phyloP scores from a whole-genome alignment of 1,284 basidiomycete genomes.

The Cystobasidium slooffiae region DNA sequence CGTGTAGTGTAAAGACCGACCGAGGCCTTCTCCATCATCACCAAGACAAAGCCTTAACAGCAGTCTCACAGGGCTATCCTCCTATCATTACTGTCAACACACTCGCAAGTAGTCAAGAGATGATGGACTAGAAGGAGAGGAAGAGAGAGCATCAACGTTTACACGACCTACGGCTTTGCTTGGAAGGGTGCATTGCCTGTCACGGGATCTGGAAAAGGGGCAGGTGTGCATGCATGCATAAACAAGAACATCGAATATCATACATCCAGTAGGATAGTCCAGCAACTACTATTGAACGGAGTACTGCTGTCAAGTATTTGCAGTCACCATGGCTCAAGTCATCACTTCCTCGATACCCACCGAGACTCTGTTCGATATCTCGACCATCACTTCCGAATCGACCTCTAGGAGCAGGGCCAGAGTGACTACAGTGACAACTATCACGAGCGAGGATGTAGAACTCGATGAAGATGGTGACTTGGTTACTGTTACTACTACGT shows the following conservation, averaged over 20 bases:
- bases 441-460: not conserved
- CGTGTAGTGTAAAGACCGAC: no score
- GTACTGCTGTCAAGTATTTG: not conserved
- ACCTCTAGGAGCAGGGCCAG: not conserved
- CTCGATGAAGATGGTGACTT: conserved; percentile 22
- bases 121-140: no score
- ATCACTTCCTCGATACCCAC: conserved; percentile 21
- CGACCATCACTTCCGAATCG: conserved; percentile 2
- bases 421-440: not conserved
- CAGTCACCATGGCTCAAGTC: conserved; percentile 18
- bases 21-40: no score
- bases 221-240: not conserved
- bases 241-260: not conserved
- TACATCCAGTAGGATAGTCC: not conserved
- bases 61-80: no score
- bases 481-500: not conserved
- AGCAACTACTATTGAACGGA: not conserved
- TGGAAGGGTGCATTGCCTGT: not conserved
- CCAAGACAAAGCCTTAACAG: no score
- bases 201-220: conserved; percentile 20
- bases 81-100: no score
- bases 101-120: no score
- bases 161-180: not conserved
- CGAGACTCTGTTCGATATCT: conserved; percentile 6
- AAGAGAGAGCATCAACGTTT: no score